A percentile compares a stretch with the other conserved stretches of the same genome.
Conservation (phyloP, 2,329 filamentous ascomycete species). For the Botryotinia calthae region DNA sequence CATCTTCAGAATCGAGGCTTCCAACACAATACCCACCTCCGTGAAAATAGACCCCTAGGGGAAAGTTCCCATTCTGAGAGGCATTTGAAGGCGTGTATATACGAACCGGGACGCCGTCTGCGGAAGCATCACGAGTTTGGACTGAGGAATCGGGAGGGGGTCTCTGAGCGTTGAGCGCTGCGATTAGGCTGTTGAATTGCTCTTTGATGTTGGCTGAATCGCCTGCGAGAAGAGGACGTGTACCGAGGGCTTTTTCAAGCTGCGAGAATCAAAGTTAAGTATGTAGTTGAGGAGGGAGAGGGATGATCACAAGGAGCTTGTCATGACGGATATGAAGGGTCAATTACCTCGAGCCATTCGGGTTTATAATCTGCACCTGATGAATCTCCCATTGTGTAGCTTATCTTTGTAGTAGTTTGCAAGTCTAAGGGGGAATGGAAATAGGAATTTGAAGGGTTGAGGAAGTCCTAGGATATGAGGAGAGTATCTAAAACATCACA, state of each 20-base stretch:
- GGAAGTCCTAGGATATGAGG: background rate
- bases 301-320: background rate
- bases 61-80: slow-evolving; percentile 28
- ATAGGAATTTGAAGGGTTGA: background rate
- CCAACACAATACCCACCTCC: slow-evolving; percentile 61
- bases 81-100: slow-evolving; percentile 30
- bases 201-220: slow-evolving; percentile 23
- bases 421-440: too few relatives aligned
- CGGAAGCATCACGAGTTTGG: slow-evolving; percentile 22
- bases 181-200: slow-evolving; percentile 25
- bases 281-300: too few relatives aligned
- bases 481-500: background rate
- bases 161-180: slow-evolving; percentile 23
- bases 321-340: background rate
- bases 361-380: slow-evolving; percentile 26
- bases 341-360: slow-evolving; percentile 32
- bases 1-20: slow-evolving; percentile 60
- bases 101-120: slow-evolving; percentile 29
- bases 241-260: slow-evolving; percentile 29
- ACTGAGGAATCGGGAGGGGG: slow-evolving; percentile 26
- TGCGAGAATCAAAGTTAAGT: slow-evolving; percentile 17
- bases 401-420: background rate
- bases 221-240: slow-evolving; percentile 26
- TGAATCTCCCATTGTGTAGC: background rate
- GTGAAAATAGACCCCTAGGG: slow-evolving; percentile 55